Percentiles rank a stretch among this genome's conserved stretches.
Conservation (phyloP, 257 asterid genomes). For the Solanum medicagineum region DNA sequence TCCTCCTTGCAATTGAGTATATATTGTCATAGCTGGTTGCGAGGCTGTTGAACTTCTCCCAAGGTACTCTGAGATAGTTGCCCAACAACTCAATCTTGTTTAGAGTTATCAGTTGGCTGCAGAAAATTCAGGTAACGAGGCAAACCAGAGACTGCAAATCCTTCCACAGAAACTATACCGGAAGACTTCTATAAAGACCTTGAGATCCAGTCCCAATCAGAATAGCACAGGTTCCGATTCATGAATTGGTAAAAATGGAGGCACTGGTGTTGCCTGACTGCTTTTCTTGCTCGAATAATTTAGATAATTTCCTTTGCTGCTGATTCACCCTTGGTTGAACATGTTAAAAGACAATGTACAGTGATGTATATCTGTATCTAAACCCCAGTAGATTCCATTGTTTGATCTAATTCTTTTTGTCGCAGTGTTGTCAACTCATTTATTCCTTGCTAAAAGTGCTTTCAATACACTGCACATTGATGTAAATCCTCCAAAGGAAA, state of each 20-base stretch:
- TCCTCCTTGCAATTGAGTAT: slow-evolving; percentile 90
- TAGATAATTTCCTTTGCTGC: neutral
- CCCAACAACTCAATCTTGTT: slow-evolving; percentile 25
- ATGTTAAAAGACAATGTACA: too few species aligned
- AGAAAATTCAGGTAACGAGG: slow-evolving; percentile 78
- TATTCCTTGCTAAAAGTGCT: neutral
- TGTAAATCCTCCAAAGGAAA: neutral
- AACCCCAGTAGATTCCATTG: neutral
- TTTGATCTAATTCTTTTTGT: neutral
- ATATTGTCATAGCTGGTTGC: slow-evolving; percentile 84
- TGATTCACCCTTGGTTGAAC: too few species aligned
- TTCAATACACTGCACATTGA: slow-evolving; percentile 15
- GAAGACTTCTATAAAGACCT: neutral
- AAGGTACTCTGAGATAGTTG: slow-evolving; percentile 69
- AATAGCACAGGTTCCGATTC: slow-evolving; percentile 7
- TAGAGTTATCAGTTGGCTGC: slow-evolving; percentile 74
- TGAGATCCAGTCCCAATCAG: slow-evolving; percentile 13
- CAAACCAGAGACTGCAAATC: slow-evolving; percentile 75
- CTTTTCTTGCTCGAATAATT: slow-evolving; percentile 57
- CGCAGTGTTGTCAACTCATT: neutral
- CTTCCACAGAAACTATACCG: slow-evolving; percentile 48
- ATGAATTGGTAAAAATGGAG: slow-evolving; percentile 13
- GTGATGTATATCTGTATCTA: too few species aligned
- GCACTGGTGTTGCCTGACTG: slow-evolving; percentile 30
- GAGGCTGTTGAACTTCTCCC: slow-evolving; percentile 97